Evolutionary conservation across 2,329 filamentous ascomycete genomes (phyloP).

Genomic region (Curvularia sp.): DNA sequence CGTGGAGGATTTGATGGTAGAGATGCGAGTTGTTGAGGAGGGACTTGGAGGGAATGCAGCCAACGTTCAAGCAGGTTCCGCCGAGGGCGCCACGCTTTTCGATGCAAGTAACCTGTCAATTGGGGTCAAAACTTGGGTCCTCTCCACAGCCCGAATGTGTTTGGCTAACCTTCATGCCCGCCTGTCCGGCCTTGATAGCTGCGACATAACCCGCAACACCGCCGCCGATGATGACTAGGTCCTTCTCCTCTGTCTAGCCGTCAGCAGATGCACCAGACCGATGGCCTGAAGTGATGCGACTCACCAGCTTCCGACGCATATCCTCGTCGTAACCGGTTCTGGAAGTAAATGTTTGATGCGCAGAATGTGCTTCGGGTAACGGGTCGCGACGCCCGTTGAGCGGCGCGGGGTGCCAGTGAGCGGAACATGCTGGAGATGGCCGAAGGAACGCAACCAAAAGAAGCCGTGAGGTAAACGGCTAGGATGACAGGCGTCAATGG

Average conservation of each 20-base stretch:
- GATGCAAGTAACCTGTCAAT: conserved; percentile 85
- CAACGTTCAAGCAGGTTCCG: conserved; percentile 97
- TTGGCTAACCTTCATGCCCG: conserved; percentile 82
- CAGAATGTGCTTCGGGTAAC: conserved; percentile 51
- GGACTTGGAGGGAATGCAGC: conserved; percentile 99
- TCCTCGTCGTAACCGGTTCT: conserved; percentile 62
- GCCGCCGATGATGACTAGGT: conserved; percentile 96
- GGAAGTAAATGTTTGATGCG: conserved; percentile 55
- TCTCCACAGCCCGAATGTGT: conserved; percentile 6
- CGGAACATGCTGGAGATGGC: conserved; percentile 58
- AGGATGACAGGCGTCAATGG: conserved; percentile 48
- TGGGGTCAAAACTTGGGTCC: conserved; percentile 14
- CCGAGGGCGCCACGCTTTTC: conserved; percentile 96
- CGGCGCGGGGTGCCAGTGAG: conserved; percentile 58
- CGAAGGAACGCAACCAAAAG: conserved; percentile 36
- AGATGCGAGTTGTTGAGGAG: conserved; percentile 99
- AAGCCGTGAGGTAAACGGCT: conserved; percentile 42
- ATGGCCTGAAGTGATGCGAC: conserved; percentile 33
- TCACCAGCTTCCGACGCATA: conserved; percentile 63
- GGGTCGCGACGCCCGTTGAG: conserved; percentile 53
- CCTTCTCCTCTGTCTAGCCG: conserved; percentile 77
- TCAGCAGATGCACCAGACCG: conserved; percentile 43
- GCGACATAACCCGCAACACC: conserved; percentile 98
- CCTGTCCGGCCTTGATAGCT: conserved; percentile 98
- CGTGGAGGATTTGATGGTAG: conserved; percentile 96